Percentiles rank a stretch among this genome's conserved stretches.
Conservation (phyloP, 352 stramenopile species). For the Pythium plurisporium region DNA sequence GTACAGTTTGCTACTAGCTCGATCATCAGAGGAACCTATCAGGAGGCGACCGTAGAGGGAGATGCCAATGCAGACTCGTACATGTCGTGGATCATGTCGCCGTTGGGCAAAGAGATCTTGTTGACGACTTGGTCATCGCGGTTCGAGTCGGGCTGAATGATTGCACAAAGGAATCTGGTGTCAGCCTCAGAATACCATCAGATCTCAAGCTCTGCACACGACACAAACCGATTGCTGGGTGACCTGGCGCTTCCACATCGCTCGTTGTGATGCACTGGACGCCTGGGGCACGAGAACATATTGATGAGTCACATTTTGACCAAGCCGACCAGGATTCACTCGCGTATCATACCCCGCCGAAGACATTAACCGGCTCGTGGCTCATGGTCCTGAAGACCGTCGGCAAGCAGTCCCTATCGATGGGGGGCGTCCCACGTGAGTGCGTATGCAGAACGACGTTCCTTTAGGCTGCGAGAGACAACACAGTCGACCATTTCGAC, state of each 20-base stretch:
- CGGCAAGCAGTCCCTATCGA: background rate
- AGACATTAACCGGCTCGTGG: conserved; percentile 23
- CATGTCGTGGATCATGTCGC: conserved; percentile 74
- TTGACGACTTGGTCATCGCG: conserved; percentile 15
- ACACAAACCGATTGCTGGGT: conserved; percentile 19
- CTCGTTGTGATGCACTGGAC: conserved; percentile 42
- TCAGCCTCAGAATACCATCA: background rate
- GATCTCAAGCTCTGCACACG: too few relatives aligned
- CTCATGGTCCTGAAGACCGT: background rate
- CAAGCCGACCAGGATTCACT: too few relatives aligned
- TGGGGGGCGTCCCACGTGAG: background rate
- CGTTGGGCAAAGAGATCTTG: conserved; percentile 58
- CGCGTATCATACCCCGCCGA: conserved; percentile 38
- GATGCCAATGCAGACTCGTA: conserved; percentile 12
- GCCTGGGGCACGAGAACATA: too few relatives aligned
- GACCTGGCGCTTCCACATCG: conserved; percentile 68
- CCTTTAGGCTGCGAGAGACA: background rate
- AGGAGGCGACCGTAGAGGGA: background rate
- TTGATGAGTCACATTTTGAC: too few relatives aligned
- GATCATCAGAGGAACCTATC: background rate
- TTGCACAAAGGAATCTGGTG: background rate
- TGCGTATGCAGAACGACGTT: background rate
- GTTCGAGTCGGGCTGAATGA: conserved; percentile 6
- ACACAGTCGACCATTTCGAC: too few relatives aligned
- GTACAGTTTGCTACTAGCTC: conserved; percentile 59